A percentile compares a stretch with the other conserved stretches of the same genome.
Evolutionary conservation across 352 stramenopile genomes (phyloP).

Genomic region (Phytophthora pistaciae): DNA sequence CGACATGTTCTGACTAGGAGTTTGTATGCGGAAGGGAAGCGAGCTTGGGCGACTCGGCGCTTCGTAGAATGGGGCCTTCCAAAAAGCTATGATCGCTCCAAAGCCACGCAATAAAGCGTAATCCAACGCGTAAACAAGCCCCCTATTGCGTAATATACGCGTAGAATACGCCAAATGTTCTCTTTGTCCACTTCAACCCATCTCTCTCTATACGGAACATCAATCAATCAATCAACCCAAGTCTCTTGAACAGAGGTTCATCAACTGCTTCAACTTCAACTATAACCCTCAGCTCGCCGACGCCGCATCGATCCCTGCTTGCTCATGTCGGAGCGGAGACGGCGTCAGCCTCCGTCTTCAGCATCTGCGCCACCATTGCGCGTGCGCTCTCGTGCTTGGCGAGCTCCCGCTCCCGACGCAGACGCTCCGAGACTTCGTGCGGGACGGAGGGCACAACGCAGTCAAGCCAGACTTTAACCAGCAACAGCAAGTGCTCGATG

Average conservation of each 20-base stretch:
- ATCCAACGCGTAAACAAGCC: not conserved
- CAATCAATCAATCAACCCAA: not conserved
- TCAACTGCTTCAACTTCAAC: slow-evolving; percentile 18
- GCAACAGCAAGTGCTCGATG: slow-evolving; percentile 73
- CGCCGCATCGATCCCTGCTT: slow-evolving; percentile 12
- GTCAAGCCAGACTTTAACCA: slow-evolving; percentile 75
- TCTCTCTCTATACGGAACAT: slow-evolving; percentile 11
- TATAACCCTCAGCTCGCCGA: not conserved
- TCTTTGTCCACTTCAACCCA: slow-evolving; percentile 4
- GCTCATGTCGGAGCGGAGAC: slow-evolving; percentile 6
- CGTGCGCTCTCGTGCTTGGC: slow-evolving; percentile 79
- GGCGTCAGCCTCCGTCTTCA: not conserved
- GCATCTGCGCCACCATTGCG: slow-evolving; percentile 54
- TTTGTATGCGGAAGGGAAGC: slow-evolving; percentile 30
- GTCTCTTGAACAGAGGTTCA: slow-evolving; percentile 6
- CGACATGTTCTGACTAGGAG: slow-evolving; percentile 50
- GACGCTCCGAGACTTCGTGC: slow-evolving; percentile 52
- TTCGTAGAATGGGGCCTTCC: slow-evolving; percentile 12
- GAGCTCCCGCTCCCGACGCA: slow-evolving; percentile 64
- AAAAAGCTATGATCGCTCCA: not conserved
- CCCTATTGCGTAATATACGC: not conserved
- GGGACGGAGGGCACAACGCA: slow-evolving; percentile 68
- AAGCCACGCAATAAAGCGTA: slow-evolving; percentile 13
- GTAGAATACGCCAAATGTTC: not conserved
- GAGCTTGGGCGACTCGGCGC: slow-evolving; percentile 17